Evolutionary conservation across 1,284 basidiomycete genomes (phyloP).

Genomic region (Rhodotorula sp.): DNA sequence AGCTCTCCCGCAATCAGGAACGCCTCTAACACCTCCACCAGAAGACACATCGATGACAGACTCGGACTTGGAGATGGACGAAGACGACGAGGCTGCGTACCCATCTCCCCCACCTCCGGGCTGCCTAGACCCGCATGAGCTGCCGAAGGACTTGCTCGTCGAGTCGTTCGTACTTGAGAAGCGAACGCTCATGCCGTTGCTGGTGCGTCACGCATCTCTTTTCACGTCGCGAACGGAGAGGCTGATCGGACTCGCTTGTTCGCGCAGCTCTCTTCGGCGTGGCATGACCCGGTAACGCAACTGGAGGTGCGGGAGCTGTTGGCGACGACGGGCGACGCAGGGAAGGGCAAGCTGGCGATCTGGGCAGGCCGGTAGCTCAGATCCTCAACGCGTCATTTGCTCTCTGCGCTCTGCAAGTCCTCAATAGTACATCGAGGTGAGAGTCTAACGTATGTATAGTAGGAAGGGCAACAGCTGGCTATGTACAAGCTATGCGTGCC

Average conservation of each 20-base stretch:
- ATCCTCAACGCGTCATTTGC: too few species aligned
- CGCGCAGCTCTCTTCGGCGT: constrained; percentile 37
- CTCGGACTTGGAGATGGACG: constrained; percentile 20
- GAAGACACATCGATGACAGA: not conserved
- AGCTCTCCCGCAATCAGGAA: not conserved
- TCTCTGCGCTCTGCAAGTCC: not conserved
- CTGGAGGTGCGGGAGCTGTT: constrained; percentile 37
- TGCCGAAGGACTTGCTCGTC: constrained; percentile 38
- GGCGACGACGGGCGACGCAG: constrained; percentile 39
- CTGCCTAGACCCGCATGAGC: constrained; percentile 43
- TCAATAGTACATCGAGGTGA: too few species aligned
- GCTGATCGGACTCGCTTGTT: not conserved
- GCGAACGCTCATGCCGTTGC: constrained; percentile 35
- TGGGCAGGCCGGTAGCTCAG: constrained; percentile 15
- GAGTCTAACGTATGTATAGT: too few species aligned
- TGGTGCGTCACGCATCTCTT: constrained; percentile 17
- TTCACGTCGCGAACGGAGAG: too few species aligned
- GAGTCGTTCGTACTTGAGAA: constrained; percentile 36
- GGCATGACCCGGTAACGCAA: constrained; percentile 26
- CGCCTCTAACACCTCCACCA: not conserved
- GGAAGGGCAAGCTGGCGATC: constrained; percentile 28
- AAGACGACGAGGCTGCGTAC: constrained; percentile 37
- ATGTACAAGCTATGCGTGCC: too few species aligned
- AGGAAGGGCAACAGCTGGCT: too few species aligned
- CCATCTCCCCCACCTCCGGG: constrained; percentile 45